Evolutionary conservation across 352 stramenopile genomes (phyloP).

Genomic region (Peronospora destructor): DNA sequence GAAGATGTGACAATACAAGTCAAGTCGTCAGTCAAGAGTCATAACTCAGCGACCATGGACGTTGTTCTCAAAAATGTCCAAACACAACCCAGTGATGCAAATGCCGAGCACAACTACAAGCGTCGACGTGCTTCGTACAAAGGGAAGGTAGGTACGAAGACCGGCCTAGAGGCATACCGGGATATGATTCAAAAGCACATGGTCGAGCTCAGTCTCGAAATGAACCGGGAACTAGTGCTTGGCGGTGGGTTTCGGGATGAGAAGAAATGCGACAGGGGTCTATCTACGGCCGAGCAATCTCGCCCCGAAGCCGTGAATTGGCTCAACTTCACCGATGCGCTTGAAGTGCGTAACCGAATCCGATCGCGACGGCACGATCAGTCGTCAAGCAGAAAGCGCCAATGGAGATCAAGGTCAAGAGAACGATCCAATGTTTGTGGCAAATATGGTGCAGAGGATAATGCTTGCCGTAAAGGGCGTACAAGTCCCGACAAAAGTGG

Average conservation of each 20-base stretch:
- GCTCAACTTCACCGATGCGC: slow-evolving; percentile 29
- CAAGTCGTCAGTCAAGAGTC: background rate
- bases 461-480: background rate
- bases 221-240: slow-evolving; percentile 29
- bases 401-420: slow-evolving; percentile 16
- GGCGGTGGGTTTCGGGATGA: slow-evolving; percentile 20
- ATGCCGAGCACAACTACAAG: slow-evolving; percentile 31
- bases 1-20: slow-evolving; percentile 7
- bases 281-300: background rate
- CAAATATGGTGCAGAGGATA: background rate
- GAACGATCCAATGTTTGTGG: background rate
- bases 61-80: background rate
- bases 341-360: slow-evolving; percentile 35
- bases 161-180: slow-evolving; percentile 34
- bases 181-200: slow-evolving; percentile 67
- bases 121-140: slow-evolving; percentile 53
- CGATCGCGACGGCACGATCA: slow-evolving; percentile 2
- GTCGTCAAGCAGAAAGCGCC: background rate
- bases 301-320: slow-evolving; percentile 8
- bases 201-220: slow-evolving; percentile 41
- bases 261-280: background rate
- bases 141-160: slow-evolving; percentile 37
- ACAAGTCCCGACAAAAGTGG: slow-evolving; percentile 1
- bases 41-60: background rate
- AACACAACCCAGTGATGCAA: background rate